Conservation (phyloP, 176 grass and related monocot species). For the Rhynchospora tenuis region DNA sequence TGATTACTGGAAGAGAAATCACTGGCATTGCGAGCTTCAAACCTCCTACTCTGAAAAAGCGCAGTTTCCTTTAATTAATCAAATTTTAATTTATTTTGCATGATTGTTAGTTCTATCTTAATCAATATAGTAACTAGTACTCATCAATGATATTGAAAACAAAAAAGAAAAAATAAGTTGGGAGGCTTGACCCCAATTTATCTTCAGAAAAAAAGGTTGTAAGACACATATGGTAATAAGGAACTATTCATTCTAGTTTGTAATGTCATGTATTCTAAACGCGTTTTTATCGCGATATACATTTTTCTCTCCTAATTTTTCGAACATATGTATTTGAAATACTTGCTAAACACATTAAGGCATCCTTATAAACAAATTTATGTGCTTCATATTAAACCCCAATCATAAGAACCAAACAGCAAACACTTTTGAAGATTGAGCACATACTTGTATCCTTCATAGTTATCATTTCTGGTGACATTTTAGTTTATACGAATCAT, state of each 20-base stretch:
- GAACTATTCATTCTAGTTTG: background rate
- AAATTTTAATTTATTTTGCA: background rate
- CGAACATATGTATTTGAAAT: too few relatives aligned
- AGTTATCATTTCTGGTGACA: too few relatives aligned
- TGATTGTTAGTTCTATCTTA: background rate
- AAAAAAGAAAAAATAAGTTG: background rate
- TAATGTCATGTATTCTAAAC: background rate
- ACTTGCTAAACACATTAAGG: too few relatives aligned
- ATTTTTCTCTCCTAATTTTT: too few relatives aligned
- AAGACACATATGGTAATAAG: background rate
- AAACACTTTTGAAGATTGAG: too few relatives aligned
- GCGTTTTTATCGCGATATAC: too few relatives aligned
- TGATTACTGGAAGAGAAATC: slow-evolving; percentile 78
- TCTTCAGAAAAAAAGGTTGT: background rate
- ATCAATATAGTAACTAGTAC: background rate
- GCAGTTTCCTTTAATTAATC: slow-evolving; percentile 43
- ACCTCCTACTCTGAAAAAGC: slow-evolving; percentile 27
- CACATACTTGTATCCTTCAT: too few relatives aligned
- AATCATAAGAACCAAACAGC: too few relatives aligned
- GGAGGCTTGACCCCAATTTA: too few relatives aligned
- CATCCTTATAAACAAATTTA: too few relatives aligned
- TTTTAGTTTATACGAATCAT: too few relatives aligned
- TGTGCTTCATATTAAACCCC: too few relatives aligned
- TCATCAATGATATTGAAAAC: background rate
- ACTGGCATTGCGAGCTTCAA: slow-evolving; percentile 77